phyloP scores from a whole-genome alignment of 257 asterid genomes.

The Solanum gracilifrons region DNA sequence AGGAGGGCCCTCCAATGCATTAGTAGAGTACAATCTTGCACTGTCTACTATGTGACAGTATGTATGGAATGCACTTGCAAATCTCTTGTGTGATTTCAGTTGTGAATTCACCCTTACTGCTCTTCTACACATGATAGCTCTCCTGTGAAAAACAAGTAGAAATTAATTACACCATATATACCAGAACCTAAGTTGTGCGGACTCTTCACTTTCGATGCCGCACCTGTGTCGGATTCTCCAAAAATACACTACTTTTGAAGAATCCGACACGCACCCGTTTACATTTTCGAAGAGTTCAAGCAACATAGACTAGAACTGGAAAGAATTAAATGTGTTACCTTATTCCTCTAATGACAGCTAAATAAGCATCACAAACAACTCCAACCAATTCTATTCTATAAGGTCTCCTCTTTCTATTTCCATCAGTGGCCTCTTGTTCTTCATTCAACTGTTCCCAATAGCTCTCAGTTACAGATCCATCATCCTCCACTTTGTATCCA shows the following conservation, averaged over 20 bases:
- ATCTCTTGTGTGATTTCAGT: slow-evolving; percentile 83
- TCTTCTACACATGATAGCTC: slow-evolving; percentile 88
- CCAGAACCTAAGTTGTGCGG: not conserved
- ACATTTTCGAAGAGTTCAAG: not conserved
- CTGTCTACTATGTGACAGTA: slow-evolving; percentile 77
- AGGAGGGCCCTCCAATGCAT: slow-evolving; percentile 82
- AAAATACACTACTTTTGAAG: not conserved
- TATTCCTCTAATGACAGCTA: slow-evolving; percentile 18
- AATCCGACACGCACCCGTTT: not conserved
- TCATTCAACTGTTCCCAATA: slow-evolving; percentile 11
- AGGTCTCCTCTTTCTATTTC: slow-evolving; percentile 9
- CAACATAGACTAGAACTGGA: not conserved
- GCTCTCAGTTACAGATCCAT: slow-evolving; percentile 9
- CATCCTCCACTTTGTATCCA: slow-evolving; percentile 10
- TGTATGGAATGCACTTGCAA: slow-evolving; percentile 69
- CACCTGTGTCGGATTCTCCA: not conserved
- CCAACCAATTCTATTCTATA: slow-evolving; percentile 16
- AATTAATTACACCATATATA: not conserved
- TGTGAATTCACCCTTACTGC: slow-evolving; percentile 93
- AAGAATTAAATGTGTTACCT: not conserved
- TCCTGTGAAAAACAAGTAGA: slow-evolving; percentile 26
- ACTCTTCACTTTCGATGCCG: not conserved
- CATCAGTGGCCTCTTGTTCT: slow-evolving; percentile 13
- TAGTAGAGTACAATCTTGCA: slow-evolving; percentile 74
- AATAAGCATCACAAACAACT: slow-evolving; percentile 16